phyloP scores from a whole-genome alignment of 352 stramenopile species.

The Pythium sp. region DNA sequence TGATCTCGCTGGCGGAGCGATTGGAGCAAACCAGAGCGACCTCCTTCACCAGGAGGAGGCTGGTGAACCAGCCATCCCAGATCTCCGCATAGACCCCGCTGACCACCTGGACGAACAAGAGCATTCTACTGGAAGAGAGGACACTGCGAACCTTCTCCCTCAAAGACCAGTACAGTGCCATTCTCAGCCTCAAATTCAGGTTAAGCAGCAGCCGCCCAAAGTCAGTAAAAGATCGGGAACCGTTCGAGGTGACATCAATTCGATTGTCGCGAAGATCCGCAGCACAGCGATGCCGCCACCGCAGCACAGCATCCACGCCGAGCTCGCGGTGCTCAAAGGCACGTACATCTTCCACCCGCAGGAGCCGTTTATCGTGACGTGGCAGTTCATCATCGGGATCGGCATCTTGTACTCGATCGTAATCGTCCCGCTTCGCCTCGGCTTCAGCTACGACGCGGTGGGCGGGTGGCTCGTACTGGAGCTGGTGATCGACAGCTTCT shows the following conservation, averaged over 20 bases:
- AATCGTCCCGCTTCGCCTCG: conserved; percentile 85
- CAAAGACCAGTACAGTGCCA: background rate
- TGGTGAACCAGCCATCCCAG: background rate
- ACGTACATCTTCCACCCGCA: conserved; percentile 79
- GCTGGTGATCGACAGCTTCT: conserved; percentile 78
- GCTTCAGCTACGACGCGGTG: conserved; percentile 64
- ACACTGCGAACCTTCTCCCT: background rate
- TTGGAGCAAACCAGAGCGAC: background rate
- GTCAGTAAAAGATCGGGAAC: background rate
- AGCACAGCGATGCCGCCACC: conserved; percentile 37
- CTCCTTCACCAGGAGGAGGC: background rate
- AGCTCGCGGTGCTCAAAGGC: conserved; percentile 58
- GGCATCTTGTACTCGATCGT: conserved; percentile 89
- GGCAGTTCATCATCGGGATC: conserved; percentile 73
- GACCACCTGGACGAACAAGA: background rate
- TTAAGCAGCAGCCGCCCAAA: background rate
- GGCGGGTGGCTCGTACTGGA: conserved; percentile 65
- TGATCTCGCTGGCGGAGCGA: background rate
- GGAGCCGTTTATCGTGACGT: conserved; percentile 58
- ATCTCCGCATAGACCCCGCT: background rate
- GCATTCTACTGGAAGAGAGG: background rate
- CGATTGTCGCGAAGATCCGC: conserved; percentile 45
- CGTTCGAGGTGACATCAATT: conserved; percentile 21
- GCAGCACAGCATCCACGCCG: conserved; percentile 47
- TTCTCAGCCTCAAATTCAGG: background rate